Conservation (phyloP, 1,284 basidiomycete genomes). For the Ustilago loliicola region DNA sequence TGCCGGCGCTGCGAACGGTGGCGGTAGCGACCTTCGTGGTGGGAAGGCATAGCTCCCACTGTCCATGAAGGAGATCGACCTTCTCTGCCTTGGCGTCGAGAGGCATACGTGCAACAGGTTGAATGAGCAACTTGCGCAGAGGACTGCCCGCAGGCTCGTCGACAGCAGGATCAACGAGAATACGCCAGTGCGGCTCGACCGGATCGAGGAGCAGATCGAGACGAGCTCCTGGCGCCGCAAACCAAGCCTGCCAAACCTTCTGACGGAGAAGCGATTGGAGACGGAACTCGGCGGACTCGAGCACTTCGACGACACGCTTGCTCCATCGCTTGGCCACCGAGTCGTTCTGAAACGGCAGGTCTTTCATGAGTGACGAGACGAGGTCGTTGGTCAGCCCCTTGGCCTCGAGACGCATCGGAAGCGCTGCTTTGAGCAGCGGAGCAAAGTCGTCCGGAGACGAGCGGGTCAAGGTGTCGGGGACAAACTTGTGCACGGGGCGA, state of each 20-base stretch:
- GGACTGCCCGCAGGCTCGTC: slow-evolving; percentile 83
- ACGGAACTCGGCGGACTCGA: slow-evolving; percentile 71
- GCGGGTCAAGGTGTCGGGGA: slow-evolving; percentile 71
- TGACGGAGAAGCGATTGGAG: slow-evolving; percentile 74
- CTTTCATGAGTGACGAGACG: slow-evolving; percentile 74
- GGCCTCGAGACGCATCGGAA: slow-evolving; percentile 84
- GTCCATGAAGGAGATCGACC: slow-evolving; percentile 76
- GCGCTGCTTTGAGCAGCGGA: slow-evolving; percentile 80
- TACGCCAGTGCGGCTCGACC: slow-evolving; percentile 86
- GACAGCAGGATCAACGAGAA: slow-evolving; percentile 76
- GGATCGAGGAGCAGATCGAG: slow-evolving; percentile 84
- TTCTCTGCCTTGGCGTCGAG: slow-evolving; percentile 62
- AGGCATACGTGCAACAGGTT: slow-evolving; percentile 83
- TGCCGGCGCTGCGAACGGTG: slow-evolving; percentile 78
- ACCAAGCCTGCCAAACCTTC: slow-evolving; percentile 86
- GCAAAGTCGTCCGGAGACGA: slow-evolving; percentile 79
- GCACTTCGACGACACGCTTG: slow-evolving; percentile 78
- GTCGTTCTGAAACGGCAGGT: slow-evolving; percentile 66
- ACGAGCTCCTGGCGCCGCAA: slow-evolving; percentile 79
- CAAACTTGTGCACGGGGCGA: slow-evolving; percentile 85
- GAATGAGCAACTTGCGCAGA: slow-evolving; percentile 80
- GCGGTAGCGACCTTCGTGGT: slow-evolving; percentile 75
- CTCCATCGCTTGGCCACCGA: slow-evolving; percentile 79
- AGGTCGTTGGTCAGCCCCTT: slow-evolving; percentile 70
- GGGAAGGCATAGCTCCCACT: slow-evolving; percentile 87